phyloP scores from a whole-genome alignment of 768 basidiomycete genomes.

The Xanthoconium stramineum region DNA sequence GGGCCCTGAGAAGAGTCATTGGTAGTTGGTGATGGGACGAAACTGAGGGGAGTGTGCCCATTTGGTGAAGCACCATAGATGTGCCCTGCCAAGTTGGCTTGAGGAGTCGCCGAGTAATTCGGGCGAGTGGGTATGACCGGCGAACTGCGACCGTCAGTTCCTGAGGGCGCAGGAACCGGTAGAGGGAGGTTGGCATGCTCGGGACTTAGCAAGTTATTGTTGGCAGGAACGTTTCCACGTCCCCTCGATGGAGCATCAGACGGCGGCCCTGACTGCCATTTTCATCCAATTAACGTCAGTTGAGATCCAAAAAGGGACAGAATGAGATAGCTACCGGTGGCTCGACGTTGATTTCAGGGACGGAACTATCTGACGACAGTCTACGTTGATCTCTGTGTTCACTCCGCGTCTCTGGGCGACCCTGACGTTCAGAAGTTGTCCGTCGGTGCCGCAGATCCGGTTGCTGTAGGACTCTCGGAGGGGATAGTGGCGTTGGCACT shows the following conservation, averaged over 20 bases:
- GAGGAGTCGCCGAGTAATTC: conserved; percentile 8
- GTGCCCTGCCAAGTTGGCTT: conserved; percentile 10
- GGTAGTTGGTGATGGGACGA: conserved; percentile 1
- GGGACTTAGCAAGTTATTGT: conserved; percentile 28
- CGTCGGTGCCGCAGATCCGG: conserved; percentile 18
- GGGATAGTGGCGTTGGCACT: conserved; percentile 27
- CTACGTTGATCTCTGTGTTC: conserved; percentile 21
- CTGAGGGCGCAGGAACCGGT: conserved; percentile 21
- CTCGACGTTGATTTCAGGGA: conserved; percentile 32
- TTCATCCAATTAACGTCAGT: conserved; percentile 14
- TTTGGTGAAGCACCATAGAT: conserved; percentile 8
- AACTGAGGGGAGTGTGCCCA: conserved; percentile 16
- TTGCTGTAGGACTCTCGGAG: conserved; percentile 17
- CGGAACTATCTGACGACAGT: conserved; percentile 33
- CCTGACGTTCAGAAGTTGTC: conserved; percentile 24
- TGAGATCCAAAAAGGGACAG: conserved; percentile 2
- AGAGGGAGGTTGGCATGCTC: conserved; percentile 30
- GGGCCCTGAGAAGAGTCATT: conserved; percentile 16
- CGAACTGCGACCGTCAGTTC: conserved; percentile 8
- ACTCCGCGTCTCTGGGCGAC: conserved; percentile 17
- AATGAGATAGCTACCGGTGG: conserved; percentile 26
- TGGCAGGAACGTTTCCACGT: conserved; percentile 4
- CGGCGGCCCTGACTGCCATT: conserved; percentile 28
- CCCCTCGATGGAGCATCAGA: conserved; percentile 33
- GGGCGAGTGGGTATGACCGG: conserved; percentile 17